Conservation (phyloP, 2,329 filamentous ascomycete species). For the Penicillium vulpinum region DNA sequence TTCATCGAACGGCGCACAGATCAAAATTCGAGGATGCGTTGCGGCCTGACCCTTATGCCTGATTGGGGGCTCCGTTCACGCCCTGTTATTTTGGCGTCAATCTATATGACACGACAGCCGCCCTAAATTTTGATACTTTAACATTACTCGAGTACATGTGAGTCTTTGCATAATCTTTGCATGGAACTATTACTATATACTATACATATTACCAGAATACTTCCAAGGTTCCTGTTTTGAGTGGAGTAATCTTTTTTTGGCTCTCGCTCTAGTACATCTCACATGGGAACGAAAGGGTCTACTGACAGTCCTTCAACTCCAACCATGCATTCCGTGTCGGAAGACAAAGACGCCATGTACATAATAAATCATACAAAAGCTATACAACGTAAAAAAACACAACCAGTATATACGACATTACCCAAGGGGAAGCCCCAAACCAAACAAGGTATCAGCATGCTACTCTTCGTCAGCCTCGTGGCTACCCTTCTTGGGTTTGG, state of each 20-base stretch:
- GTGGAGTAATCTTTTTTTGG: conserved; percentile 16
- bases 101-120: conserved; percentile 7
- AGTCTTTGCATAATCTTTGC: neutral
- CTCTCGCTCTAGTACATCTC: conserved; percentile 5
- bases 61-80: conserved; percentile 18
- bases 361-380: conserved; percentile 21
- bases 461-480: conserved; percentile 31
- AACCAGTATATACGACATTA: conserved; percentile 19
- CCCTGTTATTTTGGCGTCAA: conserved; percentile 8
- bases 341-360: conserved; percentile 34
- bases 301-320: conserved; percentile 28
- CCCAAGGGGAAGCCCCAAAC: conserved; percentile 8
- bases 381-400: conserved; percentile 15
- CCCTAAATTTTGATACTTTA: neutral
- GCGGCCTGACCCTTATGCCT: conserved; percentile 30
- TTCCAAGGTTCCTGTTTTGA: neutral
- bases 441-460: conserved; percentile 13
- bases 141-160: neutral
- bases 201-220: neutral
- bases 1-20: conserved; percentile 21
- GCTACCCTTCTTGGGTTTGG: conserved; percentile 53
- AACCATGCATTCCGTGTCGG: conserved; percentile 35
- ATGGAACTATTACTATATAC: neutral
- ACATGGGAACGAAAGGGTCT: conserved; percentile 12
- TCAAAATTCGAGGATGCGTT: conserved; percentile 24